Evolutionary conservation across 208 protist genomes (phyloP).

Genomic region (Trichomonas gallinae): DNA sequence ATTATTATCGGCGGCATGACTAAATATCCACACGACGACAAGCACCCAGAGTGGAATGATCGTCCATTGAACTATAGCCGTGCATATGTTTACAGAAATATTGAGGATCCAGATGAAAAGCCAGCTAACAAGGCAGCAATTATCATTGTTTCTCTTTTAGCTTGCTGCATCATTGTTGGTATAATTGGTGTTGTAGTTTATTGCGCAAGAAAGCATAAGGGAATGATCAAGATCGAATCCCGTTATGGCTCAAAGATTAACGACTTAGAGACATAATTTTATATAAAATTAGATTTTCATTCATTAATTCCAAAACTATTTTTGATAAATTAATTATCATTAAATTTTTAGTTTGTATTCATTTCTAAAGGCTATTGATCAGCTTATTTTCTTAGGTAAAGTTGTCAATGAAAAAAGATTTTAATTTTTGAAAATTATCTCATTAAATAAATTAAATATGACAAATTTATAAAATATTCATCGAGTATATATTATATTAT

Average conservation of each 20-base stretch:
- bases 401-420: too few species aligned
- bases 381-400: too few species aligned
- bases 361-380: too few species aligned
- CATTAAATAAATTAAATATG: too few species aligned
- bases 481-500: too few species aligned
- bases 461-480: too few species aligned
- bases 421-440: too few species aligned
- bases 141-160: neutral
- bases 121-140: neutral
- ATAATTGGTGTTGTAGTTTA: neutral
- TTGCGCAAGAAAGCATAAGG: neutral
- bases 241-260: neutral
- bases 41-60: neutral
- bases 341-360: too few species aligned
- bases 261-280: neutral
- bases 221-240: neutral
- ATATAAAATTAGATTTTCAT: too few species aligned
- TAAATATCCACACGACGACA: neutral
- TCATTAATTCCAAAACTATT: too few species aligned
- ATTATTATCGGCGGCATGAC: neutral
- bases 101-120: neutral
- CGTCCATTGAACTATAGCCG: neutral
- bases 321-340: too few species aligned
- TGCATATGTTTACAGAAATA: neutral
- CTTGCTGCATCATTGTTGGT: neutral